Evolutionary conservation across 305 asterid species (phyloP).

Genomic region (Fraxinus baroniana): DNA sequence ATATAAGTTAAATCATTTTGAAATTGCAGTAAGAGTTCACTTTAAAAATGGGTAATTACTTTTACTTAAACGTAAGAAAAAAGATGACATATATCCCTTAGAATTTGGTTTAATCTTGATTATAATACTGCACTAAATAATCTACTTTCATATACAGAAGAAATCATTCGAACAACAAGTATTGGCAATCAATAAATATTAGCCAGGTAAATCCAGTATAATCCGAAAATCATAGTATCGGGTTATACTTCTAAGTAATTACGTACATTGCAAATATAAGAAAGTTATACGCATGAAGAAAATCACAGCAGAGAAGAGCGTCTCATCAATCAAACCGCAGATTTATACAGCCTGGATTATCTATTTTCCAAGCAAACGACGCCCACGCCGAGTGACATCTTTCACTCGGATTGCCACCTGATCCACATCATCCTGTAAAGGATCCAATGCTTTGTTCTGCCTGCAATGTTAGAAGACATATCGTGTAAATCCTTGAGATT

Average conservation of each 20-base stretch:
- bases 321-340: background rate
- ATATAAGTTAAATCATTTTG: background rate
- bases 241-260: background rate
- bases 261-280: background rate
- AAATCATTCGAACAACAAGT: background rate
- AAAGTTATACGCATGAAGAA: background rate
- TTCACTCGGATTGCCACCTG: conserved; percentile 59
- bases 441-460: conserved; percentile 59
- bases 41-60: background rate
- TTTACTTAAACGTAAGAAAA: background rate
- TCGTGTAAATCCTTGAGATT: background rate
- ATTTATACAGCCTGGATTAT: background rate
- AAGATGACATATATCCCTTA: background rate
- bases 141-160: background rate
- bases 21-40: background rate
- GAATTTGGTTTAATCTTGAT: background rate
- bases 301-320: conserved; percentile 8
- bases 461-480: conserved; percentile 38
- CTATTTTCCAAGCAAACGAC: conserved; percentile 63
- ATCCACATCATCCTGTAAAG: conserved; percentile 60
- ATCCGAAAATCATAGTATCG: background rate
- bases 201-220: background rate
- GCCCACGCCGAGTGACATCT: conserved; percentile 63
- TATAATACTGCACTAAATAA: background rate
- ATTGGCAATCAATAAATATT: background rate